phyloP scores from a whole-genome alignment of 2,329 filamentous ascomycete genomes.

The Monilinia polystroma region DNA sequence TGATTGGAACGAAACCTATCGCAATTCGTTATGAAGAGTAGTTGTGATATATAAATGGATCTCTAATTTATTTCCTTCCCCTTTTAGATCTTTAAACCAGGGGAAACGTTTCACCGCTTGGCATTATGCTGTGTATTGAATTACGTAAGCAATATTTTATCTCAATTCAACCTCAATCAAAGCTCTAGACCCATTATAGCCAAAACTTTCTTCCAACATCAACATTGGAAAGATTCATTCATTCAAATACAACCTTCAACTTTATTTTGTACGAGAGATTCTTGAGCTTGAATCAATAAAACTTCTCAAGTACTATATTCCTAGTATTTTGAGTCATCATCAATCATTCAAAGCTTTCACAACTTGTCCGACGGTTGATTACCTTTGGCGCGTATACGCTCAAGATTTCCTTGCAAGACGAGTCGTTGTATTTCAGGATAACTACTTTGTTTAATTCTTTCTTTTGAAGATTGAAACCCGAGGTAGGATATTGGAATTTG shows the following conservation, averaged over 20 bases:
- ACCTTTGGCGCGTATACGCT: neutral
- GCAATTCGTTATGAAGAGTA: conserved; percentile 16
- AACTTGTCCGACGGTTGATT: neutral
- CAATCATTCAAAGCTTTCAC: neutral
- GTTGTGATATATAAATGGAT: conserved; percentile 23
- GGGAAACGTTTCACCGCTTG: conserved; percentile 1
- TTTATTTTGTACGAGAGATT: neutral
- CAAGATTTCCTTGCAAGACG: neutral
- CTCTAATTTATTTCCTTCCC: conserved; percentile 21
- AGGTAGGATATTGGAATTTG: neutral
- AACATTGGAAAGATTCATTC: neutral
- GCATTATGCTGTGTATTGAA: neutral
- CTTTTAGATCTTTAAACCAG: conserved; percentile 9
- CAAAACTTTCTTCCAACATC: neutral
- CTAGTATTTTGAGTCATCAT: too few relatives aligned
- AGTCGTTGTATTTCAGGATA: neutral
- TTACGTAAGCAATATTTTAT: conserved; percentile 18
- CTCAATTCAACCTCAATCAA: conserved; percentile 18
- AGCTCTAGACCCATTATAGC: conserved; percentile 15
- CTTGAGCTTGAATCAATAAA: neutral
- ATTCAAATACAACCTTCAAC: neutral
- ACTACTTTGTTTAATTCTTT: neutral
- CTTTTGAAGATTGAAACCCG: too few relatives aligned
- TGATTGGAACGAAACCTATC: conserved; percentile 7
- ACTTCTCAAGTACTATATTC: neutral